These are phyloP conservation scores for Gaultheria prostrata DNA, from an alignment of 148 eudicot genomes.

Conservation along the genomic window DNA sequence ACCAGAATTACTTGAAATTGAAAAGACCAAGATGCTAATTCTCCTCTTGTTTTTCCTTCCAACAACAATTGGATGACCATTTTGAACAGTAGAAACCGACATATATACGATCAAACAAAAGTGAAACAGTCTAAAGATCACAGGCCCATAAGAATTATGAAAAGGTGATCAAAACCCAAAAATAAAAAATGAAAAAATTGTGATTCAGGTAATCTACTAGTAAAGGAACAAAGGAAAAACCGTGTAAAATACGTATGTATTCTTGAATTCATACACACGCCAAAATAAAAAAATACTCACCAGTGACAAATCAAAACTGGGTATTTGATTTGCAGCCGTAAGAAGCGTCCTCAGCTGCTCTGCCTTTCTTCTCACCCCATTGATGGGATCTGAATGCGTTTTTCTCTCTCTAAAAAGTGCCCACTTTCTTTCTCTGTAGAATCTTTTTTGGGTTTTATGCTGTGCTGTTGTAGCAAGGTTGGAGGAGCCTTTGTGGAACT, in stretches of 20 bases:
- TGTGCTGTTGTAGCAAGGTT: background rate
- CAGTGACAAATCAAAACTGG: constrained; percentile 17
- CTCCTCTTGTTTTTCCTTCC: background rate
- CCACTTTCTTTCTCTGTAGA: constrained; percentile 17
- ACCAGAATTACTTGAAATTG: background rate
- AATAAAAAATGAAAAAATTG: background rate
- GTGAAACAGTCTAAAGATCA: constrained; percentile 7
- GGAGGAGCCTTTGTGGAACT: constrained; percentile 19
- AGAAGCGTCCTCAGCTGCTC: constrained; percentile 20
- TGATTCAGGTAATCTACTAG: constrained; percentile 9
- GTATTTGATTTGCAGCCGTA: constrained; percentile 15
- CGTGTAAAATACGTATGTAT: background rate
- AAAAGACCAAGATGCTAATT: background rate
- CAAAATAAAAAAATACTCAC: background rate
- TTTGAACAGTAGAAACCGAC: background rate
- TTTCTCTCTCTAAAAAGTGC: constrained; percentile 20
- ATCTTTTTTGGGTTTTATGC: constrained; percentile 28
- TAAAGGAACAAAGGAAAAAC: background rate
- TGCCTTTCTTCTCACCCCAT: constrained; percentile 39
- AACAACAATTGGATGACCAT: constrained; percentile 6
- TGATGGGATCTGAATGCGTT: constrained; percentile 28
- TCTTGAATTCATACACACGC: background rate
- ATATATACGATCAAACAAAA: background rate
- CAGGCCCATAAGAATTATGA: background rate
- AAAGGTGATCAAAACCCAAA: background rate